Percentiles rank a stretch among this genome's conserved stretches.
phyloP scores from a whole-genome alignment of 2,329 filamentous ascomycete genomes.

The Esteya vermicola region DNA sequence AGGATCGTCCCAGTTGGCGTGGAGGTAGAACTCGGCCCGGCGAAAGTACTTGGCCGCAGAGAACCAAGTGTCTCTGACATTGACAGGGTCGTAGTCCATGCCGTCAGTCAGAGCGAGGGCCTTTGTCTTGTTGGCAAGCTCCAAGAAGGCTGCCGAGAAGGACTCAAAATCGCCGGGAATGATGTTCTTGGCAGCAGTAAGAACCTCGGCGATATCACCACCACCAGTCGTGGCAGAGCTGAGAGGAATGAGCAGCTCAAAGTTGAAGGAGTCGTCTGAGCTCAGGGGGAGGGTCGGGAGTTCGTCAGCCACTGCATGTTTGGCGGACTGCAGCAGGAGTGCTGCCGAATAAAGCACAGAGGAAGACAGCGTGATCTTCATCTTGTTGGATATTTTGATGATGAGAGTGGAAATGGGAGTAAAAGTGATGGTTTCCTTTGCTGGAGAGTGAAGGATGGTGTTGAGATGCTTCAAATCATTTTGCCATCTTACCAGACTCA shows the following conservation, averaged over 20 bases:
- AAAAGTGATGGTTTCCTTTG: too few relatives aligned
- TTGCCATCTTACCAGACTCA: too few relatives aligned
- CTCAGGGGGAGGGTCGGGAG: constrained; percentile 11
- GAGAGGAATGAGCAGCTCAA: constrained; percentile 13
- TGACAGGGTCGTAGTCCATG: constrained; percentile 10
- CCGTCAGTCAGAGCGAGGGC: constrained; percentile 9
- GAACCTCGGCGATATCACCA: constrained; percentile 14
- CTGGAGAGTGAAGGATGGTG: too few relatives aligned
- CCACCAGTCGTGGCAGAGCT: constrained; percentile 13
- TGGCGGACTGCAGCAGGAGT: background rate
- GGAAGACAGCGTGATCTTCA: background rate
- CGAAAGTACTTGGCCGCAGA: constrained; percentile 21
- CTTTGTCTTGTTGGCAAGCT: constrained; percentile 11
- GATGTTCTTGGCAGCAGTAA: constrained; percentile 14
- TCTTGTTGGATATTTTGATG: background rate
- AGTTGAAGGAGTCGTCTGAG: constrained; percentile 13
- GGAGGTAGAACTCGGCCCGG: constrained; percentile 21
- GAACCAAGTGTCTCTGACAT: constrained; percentile 17
- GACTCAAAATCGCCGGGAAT: constrained; percentile 14
- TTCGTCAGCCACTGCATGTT: background rate
- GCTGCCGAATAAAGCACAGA: background rate
- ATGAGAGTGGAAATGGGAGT: too few relatives aligned
- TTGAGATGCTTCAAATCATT: too few relatives aligned
- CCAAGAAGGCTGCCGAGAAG: constrained; percentile 12
- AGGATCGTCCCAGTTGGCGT: constrained; percentile 19